Conservation (phyloP, 768 basidiomycete genomes). For the Amanita phalloides region DNA sequence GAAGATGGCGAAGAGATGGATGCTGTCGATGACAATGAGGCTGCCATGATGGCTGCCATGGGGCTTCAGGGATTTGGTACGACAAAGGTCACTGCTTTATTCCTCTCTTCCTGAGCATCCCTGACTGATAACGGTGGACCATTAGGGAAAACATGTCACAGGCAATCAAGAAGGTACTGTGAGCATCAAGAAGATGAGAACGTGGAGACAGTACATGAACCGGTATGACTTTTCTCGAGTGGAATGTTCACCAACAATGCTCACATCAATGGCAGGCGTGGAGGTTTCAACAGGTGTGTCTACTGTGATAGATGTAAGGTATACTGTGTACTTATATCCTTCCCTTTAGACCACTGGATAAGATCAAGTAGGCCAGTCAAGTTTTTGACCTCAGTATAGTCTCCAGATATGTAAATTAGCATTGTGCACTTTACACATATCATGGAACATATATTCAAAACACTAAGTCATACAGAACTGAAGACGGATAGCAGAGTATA, state of each 20-base stretch:
- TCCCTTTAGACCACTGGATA: slow-evolving; percentile 70
- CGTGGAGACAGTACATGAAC: slow-evolving; percentile 99
- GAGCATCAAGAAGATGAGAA: slow-evolving; percentile 71
- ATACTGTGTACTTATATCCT: not conserved
- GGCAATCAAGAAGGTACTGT: slow-evolving; percentile 72
- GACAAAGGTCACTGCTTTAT: slow-evolving; percentile 57
- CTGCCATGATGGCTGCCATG: slow-evolving; percentile 85
- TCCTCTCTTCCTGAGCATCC: not conserved
- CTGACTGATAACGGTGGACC: not conserved
- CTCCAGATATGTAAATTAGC: not conserved
- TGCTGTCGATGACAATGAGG: slow-evolving; percentile 54
- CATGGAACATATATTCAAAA: slow-evolving; percentile 6
- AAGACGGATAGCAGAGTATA: slow-evolving; percentile 7
- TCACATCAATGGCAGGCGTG: slow-evolving; percentile 37
- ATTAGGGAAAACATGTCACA: slow-evolving; percentile 65
- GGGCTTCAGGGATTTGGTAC: slow-evolving; percentile 80
- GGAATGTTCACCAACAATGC: not conserved
- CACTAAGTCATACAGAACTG: slow-evolving; percentile 19
- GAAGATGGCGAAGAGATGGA: slow-evolving; percentile 44
- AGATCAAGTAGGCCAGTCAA: slow-evolving; percentile 63
- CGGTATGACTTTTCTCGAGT: slow-evolving; percentile 35
- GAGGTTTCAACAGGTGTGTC: slow-evolving; percentile 72
- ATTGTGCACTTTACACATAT: not conserved
- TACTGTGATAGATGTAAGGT: not conserved
- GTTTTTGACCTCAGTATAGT: slow-evolving; percentile 7